These are phyloP conservation scores for Nectriaceae sp. DNA, from an alignment of 2,329 filamentous ascomycete species.

Conservation along the genomic window DNA sequence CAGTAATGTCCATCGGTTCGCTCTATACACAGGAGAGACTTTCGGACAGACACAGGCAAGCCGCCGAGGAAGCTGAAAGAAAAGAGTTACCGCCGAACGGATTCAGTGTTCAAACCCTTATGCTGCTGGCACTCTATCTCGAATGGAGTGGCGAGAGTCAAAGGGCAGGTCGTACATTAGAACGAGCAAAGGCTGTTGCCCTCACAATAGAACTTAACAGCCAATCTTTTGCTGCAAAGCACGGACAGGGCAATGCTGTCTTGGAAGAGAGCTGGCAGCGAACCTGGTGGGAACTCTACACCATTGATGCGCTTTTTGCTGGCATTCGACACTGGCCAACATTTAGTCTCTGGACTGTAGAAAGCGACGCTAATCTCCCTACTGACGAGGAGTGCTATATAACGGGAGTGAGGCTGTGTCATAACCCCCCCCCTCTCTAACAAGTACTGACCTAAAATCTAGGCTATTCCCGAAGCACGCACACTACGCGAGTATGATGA, in stretches of 20 bases:
- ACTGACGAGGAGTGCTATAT: too few species aligned
- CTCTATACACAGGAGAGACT: background rate
- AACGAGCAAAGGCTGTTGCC: constrained; percentile 46
- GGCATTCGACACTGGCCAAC: too few species aligned
- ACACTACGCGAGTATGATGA: too few species aligned
- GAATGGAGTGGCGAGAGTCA: background rate
- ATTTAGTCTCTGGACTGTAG: too few species aligned
- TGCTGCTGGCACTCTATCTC: background rate
- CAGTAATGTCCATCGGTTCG: background rate
- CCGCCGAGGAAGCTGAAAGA: background rate
- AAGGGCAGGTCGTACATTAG: background rate
- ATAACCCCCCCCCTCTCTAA: too few species aligned
- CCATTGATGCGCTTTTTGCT: constrained; percentile 79
- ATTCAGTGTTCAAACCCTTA: background rate
- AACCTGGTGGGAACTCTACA: constrained; percentile 85
- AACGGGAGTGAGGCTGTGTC: too few species aligned
- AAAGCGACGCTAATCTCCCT: too few species aligned
- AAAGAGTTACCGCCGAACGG: background rate
- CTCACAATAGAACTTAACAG: constrained; percentile 75
- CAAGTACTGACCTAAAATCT: too few species aligned
- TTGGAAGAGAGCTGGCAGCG: constrained; percentile 81
- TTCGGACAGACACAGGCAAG: background rate
- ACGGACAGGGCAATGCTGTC: constrained; percentile 65
- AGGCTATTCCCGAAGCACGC: too few species aligned
- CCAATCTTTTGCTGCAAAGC: constrained; percentile 61